Conservation (phyloP, 2,329 filamentous ascomycete genomes). For the Microdochium paspali region DNA sequence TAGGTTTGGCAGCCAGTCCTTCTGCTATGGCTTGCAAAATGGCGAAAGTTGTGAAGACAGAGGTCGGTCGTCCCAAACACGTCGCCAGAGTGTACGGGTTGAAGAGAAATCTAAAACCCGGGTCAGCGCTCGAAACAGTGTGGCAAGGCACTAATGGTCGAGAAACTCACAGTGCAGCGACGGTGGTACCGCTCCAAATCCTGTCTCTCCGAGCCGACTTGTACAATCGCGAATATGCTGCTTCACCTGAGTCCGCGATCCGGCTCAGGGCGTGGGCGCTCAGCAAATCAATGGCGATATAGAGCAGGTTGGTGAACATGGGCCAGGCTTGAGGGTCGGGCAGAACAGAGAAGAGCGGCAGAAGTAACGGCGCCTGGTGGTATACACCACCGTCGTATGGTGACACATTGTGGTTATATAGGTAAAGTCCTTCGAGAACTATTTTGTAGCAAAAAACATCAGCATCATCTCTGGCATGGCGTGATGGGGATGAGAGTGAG, state of each 20-base stretch:
- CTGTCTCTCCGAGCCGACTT: slow-evolving; percentile 69
- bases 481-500: not conserved
- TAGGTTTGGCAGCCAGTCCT: slow-evolving; percentile 62
- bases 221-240: slow-evolving; percentile 64
- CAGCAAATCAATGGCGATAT: slow-evolving; percentile 70
- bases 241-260: slow-evolving; percentile 75
- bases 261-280: slow-evolving; percentile 70
- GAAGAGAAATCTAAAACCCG: slow-evolving; percentile 63
- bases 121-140: not conserved
- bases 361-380: slow-evolving; percentile 75
- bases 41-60: slow-evolving; percentile 79
- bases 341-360: slow-evolving; percentile 84
- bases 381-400: slow-evolving; percentile 90
- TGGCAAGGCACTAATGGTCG: not conserved
- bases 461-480: not conserved
- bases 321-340: slow-evolving; percentile 60
- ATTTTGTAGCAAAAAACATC: slow-evolving; percentile 2
- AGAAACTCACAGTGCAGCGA: slow-evolving; percentile 64
- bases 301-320: slow-evolving; percentile 70
- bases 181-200: slow-evolving; percentile 62
- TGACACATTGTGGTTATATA: slow-evolving; percentile 93
- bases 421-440: slow-evolving; percentile 95
- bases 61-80: slow-evolving; percentile 82
- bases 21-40: slow-evolving; percentile 77
- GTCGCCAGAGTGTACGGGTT: slow-evolving; percentile 91